Base-by-base conservation (phyloP, 352 stramenopile genomes). In the Globisporangium orthogonon region DNA sequence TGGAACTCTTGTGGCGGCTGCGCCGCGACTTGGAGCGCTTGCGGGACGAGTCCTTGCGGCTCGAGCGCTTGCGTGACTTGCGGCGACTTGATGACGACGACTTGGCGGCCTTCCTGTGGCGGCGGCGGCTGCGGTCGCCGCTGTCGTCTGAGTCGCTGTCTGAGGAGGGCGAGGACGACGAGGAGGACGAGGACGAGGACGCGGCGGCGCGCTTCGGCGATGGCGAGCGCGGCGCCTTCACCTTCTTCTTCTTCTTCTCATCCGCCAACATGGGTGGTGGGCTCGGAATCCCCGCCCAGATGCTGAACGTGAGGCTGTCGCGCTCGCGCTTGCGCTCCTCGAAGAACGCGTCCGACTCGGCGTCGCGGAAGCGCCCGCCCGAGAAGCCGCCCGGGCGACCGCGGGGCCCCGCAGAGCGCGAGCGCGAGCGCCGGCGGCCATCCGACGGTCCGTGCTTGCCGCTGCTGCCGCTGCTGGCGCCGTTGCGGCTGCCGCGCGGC, bases 201-300 rank as follows among this genome's bases (percentile, higher is more conserved):
- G 51, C 60, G 4, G 73, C 81, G 29, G 68, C 33, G 67, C 65
- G 63, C 56, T 76, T 33, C 7, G 69, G 69, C 52, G 75, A 79
- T 7, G 64, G 61, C 37, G 73, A 76, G 18, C 65, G 49, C 39
- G 61, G 66, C 50, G 73, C 68, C 17, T 55, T 57, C 54, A 73
- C 69, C 56, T 71, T 69, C 66, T 85, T 87, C 2, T 60, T 71
- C 56, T 70, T 67, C 66, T 86, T 87, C 4, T 65, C 56, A 44
- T 76, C 69, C 18, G 60, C 71, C 57, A 86, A 86, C 18, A 72
- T 69, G 2, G 74, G 76, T 30, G 71, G 65, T 4, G 85, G 83
- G 37, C 83, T 93, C 1, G 83, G 83, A 52, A 95, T 91, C 0
- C 62, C 48, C 10, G 69, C 61, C 85, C 85, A 95, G 52, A 95